phyloP scores from a whole-genome alignment of 768 basidiomycete species.

The Asterophora lycoperdoides region DNA sequence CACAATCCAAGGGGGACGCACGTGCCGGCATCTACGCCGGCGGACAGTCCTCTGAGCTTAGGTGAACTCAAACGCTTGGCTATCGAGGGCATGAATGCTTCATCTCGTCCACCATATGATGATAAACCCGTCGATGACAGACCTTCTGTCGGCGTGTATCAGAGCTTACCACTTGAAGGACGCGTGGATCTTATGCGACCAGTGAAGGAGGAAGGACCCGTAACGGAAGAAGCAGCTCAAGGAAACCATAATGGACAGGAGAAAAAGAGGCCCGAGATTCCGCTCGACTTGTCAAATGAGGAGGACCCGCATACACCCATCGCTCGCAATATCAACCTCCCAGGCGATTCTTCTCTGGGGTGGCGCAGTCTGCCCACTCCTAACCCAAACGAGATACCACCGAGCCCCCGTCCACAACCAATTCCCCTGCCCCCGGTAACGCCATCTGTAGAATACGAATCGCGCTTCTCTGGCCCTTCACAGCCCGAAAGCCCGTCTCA shows the following conservation, averaged over 20 bases:
- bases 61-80: constrained; percentile 63
- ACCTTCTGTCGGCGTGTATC: constrained; percentile 66
- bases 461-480: constrained; percentile 6
- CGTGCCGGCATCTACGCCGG: constrained; percentile 19
- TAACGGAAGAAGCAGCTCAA: constrained; percentile 2
- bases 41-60: constrained; percentile 43
- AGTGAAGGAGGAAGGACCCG: background rate
- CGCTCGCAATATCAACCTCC: constrained; percentile 25
- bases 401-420: constrained; percentile 49
- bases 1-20: constrained; percentile 15
- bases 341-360: constrained; percentile 30
- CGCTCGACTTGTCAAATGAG: constrained; percentile 18
- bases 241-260: constrained; percentile 6
- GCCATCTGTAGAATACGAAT: constrained; percentile 27
- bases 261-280: constrained; percentile 7
- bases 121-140: constrained; percentile 9
- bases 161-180: constrained; percentile 79
- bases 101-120: constrained; percentile 17
- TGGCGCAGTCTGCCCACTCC: constrained; percentile 60
- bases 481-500: constrained; percentile 12
- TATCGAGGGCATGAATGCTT: constrained; percentile 48
- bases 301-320: constrained; percentile 37
- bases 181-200: constrained; percentile 85
- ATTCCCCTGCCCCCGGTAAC: constrained; percentile 46
- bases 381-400: constrained; percentile 55